Conservation (phyloP, 169 alveolate genomes). For the Plasmodium fragile region DNA sequence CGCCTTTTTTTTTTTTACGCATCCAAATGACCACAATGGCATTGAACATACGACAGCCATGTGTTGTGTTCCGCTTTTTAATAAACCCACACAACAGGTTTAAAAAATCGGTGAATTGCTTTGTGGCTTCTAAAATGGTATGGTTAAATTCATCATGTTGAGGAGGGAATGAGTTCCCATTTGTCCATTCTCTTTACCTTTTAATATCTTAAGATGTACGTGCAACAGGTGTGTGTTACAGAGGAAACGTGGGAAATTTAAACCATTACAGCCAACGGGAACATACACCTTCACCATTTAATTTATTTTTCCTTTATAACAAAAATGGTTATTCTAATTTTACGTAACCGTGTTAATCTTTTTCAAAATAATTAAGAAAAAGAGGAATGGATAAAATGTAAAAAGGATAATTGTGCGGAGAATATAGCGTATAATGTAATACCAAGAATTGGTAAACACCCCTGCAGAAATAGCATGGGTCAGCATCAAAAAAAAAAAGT, state of each 20-base stretch:
- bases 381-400: background rate
- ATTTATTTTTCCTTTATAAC: background rate
- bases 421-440: background rate
- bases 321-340: background rate
- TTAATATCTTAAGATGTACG: background rate
- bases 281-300: background rate
- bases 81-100: background rate
- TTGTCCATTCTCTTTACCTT: background rate
- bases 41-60: background rate
- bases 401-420: background rate
- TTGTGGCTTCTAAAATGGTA: background rate
- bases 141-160: background rate
- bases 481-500: background rate
- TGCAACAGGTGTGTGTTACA: background rate
- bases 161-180: background rate
- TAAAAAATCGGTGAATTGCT: background rate
- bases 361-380: background rate
- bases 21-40: background rate
- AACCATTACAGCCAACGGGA: background rate
- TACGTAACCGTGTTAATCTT: background rate
- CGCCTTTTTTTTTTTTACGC: background rate
- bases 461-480: background rate
- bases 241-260: background rate
- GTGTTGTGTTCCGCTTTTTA: background rate
- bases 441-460: background rate